Percentiles rank a stretch among this genome's conserved stretches.
These are phyloP conservation scores for Hyaloperonospora arabidopsidis DNA, from an alignment of 352 stramenopile species.

Conservation along the genomic window DNA sequence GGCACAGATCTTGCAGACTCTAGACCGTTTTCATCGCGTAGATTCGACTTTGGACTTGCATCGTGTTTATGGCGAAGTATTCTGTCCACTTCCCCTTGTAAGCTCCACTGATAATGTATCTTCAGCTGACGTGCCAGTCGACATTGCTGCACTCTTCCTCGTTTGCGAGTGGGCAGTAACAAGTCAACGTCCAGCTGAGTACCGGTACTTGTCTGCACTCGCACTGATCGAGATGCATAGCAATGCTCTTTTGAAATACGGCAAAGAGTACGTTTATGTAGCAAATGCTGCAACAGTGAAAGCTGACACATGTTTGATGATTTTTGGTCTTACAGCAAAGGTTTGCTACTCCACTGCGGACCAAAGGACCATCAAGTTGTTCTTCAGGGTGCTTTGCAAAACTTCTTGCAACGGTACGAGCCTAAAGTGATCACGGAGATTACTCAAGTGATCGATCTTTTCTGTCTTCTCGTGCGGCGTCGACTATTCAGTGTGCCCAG, in stretches of 20 bases:
- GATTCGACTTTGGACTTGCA: conserved; percentile 63
- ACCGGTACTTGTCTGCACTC: conserved; percentile 71
- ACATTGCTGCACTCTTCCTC: conserved; percentile 60
- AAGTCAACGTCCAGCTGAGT: conserved; percentile 69
- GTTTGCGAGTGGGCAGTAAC: conserved; percentile 82
- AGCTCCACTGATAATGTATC: conserved; percentile 11
- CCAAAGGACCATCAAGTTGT: conserved; percentile 56
- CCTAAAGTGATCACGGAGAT: conserved; percentile 71
- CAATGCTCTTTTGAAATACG: conserved; percentile 47
- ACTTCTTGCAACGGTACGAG: conserved; percentile 68
- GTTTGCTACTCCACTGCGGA: conserved; percentile 30
- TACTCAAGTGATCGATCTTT: conserved; percentile 75
- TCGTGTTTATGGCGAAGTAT: conserved; percentile 68
- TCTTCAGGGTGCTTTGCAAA: conserved; percentile 66
- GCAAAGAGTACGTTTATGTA: conserved; percentile 42
- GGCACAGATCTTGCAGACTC: conserved; percentile 63
- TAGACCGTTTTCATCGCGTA: conserved; percentile 75
- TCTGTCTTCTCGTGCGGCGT: conserved; percentile 68
- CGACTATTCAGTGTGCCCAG: conserved; percentile 61
- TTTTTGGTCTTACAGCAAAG: conserved; percentile 29
- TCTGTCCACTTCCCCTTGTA: conserved; percentile 38
- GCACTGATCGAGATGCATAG: conserved; percentile 81
- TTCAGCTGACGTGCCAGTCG: conserved; percentile 45
- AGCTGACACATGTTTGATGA: conserved; percentile 9
- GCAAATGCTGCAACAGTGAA: neutral